Evolutionary conservation across 2,329 filamentous ascomycete genomes (phyloP).

Genomic region (Diaporthe australafricana): DNA sequence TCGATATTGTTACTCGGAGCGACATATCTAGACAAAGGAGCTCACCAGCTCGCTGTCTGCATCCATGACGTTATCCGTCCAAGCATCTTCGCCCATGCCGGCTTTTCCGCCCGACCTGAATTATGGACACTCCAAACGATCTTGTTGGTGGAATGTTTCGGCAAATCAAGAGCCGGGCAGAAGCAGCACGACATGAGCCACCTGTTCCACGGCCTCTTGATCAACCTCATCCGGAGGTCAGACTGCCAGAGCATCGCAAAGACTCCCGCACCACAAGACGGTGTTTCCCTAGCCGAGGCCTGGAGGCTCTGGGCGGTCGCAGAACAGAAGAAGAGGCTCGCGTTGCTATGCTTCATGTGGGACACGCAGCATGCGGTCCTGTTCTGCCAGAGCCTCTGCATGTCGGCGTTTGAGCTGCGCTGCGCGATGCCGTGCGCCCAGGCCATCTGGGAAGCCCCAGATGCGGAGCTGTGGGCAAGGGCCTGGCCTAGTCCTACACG

Average conservation of each 20-base stretch:
- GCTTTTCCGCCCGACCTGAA: constrained; percentile 68
- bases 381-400: constrained; percentile 74
- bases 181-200: constrained; percentile 74
- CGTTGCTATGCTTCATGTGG: constrained; percentile 74
- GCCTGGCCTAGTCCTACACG: neutral
- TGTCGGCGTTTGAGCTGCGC: constrained; percentile 73
- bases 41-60: constrained; percentile 70
- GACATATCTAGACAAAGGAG: constrained; percentile 69
- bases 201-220: constrained; percentile 57
- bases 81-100: constrained; percentile 67
- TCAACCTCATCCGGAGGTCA: constrained; percentile 52
- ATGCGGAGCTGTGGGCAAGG: constrained; percentile 54
- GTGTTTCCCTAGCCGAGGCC: constrained; percentile 53
- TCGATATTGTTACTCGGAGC: constrained; percentile 70
- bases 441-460: constrained; percentile 67
- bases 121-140: constrained; percentile 73
- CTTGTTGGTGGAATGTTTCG: constrained; percentile 72
- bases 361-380: constrained; percentile 73
- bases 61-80: constrained; percentile 71
- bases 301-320: constrained; percentile 66
- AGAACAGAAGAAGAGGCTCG: constrained; percentile 70
- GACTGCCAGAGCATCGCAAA: constrained; percentile 51
- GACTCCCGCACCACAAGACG: constrained; percentile 30
- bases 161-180: constrained; percentile 71
- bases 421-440: constrained; percentile 67